Evolutionary conservation across 75 land plant species (phyloP).

Genomic region (Cryptomeria japonica): DNA sequence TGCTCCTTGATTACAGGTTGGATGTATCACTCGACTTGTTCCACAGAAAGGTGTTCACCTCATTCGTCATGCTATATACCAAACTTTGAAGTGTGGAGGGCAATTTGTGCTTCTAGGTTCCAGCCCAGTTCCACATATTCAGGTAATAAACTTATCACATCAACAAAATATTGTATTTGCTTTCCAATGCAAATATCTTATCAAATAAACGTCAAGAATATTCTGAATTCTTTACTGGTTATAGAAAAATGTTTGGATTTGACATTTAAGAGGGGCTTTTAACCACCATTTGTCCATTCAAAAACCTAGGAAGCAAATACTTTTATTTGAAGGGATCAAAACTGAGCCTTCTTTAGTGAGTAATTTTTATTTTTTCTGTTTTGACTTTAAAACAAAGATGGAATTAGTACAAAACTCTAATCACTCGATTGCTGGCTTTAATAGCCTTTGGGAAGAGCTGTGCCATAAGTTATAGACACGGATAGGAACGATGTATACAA

Average conservation of each 20-base stretch:
- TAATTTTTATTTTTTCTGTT: background rate
- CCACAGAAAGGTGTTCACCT: constrained; percentile 98
- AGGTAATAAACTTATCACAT: constrained; percentile 38
- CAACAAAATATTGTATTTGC: background rate
- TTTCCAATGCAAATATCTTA: background rate
- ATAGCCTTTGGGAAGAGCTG: no score
- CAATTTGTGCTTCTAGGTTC: constrained; percentile 93
- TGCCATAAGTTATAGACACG: background rate
- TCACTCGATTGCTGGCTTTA: no score
- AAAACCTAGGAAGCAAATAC: background rate
- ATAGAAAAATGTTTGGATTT: background rate
- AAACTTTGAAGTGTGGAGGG: constrained; percentile 86
- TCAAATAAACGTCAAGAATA: background rate
- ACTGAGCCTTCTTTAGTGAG: background rate
- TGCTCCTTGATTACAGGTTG: constrained; percentile 54
- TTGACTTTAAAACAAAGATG: background rate
- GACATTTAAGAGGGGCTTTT: background rate
- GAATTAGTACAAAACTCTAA: background rate
- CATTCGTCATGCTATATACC: constrained; percentile 90
- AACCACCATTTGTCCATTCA: background rate
- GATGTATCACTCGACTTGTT: constrained; percentile 90
- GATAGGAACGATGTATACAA: background rate
- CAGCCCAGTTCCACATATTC: constrained; percentile 91
- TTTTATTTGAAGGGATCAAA: background rate
- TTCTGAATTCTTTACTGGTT: background rate